These are phyloP conservation scores for Leccinum ochraceum DNA, from an alignment of 768 basidiomycete genomes.

Conservation along the genomic window DNA sequence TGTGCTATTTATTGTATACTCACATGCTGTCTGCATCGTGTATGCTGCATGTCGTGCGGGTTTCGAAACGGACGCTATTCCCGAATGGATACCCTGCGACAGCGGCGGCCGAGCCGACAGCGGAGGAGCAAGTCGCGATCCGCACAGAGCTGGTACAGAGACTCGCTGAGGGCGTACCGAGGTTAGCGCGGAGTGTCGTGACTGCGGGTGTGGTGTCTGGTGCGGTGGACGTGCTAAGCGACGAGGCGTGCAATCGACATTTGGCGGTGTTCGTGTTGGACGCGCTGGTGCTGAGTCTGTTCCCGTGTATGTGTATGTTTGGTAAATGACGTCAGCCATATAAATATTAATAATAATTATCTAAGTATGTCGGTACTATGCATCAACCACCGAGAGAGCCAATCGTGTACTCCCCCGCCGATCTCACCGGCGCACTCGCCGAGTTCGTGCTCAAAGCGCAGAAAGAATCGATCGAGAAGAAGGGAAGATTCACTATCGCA, in stretches of 20 bases:
- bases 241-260: constrained; percentile 71
- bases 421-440: constrained; percentile 69
- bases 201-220: constrained; percentile 8
- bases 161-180: constrained; percentile 43
- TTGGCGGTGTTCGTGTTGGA: constrained; percentile 76
- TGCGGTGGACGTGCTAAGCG: constrained; percentile 46
- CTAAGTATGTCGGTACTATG: not conserved
- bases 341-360: not conserved
- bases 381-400: constrained; percentile 71
- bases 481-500: constrained; percentile 89
- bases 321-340: constrained; percentile 16
- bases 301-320: constrained; percentile 50
- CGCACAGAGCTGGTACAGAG: constrained; percentile 42
- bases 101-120: constrained; percentile 69
- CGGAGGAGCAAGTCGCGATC: constrained; percentile 70
- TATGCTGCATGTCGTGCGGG: constrained; percentile 52
- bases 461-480: constrained; percentile 84
- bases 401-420: constrained; percentile 56
- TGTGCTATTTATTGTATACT: constrained; percentile 65
- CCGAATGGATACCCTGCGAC: constrained; percentile 87
- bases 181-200: constrained; percentile 42
- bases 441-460: constrained; percentile 85
- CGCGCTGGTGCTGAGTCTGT: constrained; percentile 63
- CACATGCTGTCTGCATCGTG: constrained; percentile 53
- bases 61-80: constrained; percentile 73